A percentile compares a stretch with the other conserved stretches of the same genome.
Evolutionary conservation across 495 filamentous ascomycete genomes (phyloP).

Genomic region (Tuber aestivum): DNA sequence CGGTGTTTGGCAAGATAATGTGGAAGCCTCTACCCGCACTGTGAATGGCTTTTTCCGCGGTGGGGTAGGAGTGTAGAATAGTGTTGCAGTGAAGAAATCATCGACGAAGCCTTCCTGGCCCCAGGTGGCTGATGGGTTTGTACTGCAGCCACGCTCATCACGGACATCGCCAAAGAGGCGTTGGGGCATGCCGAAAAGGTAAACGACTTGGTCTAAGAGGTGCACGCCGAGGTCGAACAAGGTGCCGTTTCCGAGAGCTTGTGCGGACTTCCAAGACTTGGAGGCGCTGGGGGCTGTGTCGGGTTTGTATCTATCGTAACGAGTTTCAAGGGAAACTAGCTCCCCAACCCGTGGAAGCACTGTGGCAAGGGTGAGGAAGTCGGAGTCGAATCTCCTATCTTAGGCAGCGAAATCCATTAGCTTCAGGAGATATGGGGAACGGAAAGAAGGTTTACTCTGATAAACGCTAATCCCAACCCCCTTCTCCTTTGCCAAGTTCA

Average conservation of each 20-base stretch:
- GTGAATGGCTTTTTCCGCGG: constrained; percentile 22
- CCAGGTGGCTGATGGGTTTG: constrained; percentile 22
- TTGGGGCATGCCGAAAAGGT: constrained; percentile 69
- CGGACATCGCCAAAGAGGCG: constrained; percentile 63
- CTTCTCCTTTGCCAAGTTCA: constrained; percentile 57
- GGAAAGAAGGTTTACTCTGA: constrained; percentile 56
- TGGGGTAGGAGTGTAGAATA: constrained; percentile 26
- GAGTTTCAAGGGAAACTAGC: constrained; percentile 72
- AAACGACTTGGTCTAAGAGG: constrained; percentile 72
- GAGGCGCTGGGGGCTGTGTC: constrained; percentile 46
- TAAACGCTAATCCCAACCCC: constrained; percentile 68
- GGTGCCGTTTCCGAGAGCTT: constrained; percentile 62
- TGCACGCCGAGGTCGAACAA: constrained; percentile 83
- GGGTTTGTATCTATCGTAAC: constrained; percentile 75
- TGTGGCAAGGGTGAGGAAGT: constrained; percentile 67
- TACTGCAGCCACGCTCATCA: constrained; percentile 54
- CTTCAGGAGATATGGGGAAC: not conserved
- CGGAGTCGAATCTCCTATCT: constrained; percentile 76
- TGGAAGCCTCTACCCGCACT: constrained; percentile 48
- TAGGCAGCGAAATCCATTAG: constrained; percentile 11
- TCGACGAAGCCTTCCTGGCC: constrained; percentile 38
- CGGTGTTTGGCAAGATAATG: constrained; percentile 62
- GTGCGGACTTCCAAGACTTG: constrained; percentile 62
- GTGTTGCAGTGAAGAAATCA: constrained; percentile 34
- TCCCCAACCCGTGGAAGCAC: constrained; percentile 53